Percentiles rank a stretch among this genome's conserved stretches.
These are phyloP conservation scores for Colletotrichum coccodes DNA, from an alignment of 2,329 filamentous ascomycete genomes.

Conservation along the genomic window DNA sequence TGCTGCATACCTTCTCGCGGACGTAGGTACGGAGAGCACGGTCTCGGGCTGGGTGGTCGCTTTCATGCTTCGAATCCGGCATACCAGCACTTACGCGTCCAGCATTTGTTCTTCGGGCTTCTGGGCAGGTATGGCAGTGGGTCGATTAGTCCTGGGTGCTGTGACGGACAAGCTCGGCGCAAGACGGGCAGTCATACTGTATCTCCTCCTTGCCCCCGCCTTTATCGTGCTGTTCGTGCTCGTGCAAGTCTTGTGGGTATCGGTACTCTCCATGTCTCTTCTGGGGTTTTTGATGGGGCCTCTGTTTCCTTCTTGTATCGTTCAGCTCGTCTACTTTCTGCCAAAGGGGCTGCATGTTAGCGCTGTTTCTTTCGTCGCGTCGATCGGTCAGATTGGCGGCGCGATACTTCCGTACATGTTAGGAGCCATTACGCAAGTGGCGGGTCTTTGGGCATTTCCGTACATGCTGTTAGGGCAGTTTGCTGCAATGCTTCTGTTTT, in stretches of 20 bases:
- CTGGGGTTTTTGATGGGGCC: conserved; percentile 32
- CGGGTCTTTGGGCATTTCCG: conserved; percentile 50
- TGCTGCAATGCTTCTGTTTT: conserved; percentile 30
- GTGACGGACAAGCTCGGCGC: conserved; percentile 45
- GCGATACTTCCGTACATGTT: conserved; percentile 54
- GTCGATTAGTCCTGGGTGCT: conserved; percentile 45
- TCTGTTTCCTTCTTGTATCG: conserved; percentile 27
- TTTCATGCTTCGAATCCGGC: conserved; percentile 53
- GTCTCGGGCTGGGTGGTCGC: conserved; percentile 58
- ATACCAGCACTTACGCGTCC: conserved; percentile 46
- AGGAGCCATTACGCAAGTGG: conserved; percentile 49
- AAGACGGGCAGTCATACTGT: conserved; percentile 15
- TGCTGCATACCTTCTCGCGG: conserved; percentile 53
- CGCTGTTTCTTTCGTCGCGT: conserved; percentile 54
- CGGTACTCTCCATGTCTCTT: conserved; percentile 14
- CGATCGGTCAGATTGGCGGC: conserved; percentile 54
- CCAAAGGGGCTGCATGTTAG: conserved; percentile 48
- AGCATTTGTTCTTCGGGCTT: conserved; percentile 54
- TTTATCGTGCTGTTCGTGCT: conserved; percentile 11
- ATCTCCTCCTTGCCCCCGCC: not conserved
- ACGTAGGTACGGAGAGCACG: conserved; percentile 54
- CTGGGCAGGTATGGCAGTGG: conserved; percentile 55
- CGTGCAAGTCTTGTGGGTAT: conserved; percentile 11
- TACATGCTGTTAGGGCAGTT: conserved; percentile 39
- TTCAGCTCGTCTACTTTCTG: conserved; percentile 8